Percentiles rank a stretch among this genome's conserved stretches.
Conservation (phyloP, 2,329 filamentous ascomycete genomes). For the Penicillium sumatraense region DNA sequence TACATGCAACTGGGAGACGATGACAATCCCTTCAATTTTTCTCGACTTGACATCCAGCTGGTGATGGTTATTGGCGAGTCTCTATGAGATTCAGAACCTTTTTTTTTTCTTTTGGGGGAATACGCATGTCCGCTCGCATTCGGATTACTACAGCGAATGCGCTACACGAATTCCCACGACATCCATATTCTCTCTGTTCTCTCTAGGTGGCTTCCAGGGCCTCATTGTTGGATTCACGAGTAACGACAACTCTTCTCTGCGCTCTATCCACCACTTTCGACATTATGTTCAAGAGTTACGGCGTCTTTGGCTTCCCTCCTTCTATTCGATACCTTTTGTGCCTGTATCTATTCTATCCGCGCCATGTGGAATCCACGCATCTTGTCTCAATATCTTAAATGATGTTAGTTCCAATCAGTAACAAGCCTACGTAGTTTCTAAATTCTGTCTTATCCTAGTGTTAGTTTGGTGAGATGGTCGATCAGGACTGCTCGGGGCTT, state of each 20-base stretch:
- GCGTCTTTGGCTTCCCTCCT: slow-evolving; percentile 24
- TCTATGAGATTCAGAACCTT: no score
- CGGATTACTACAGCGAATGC: no score
- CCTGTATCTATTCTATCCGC: slow-evolving; percentile 19
- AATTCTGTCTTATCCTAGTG: not conserved
- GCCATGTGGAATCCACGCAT: slow-evolving; percentile 14
- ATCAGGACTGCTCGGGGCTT: no score
- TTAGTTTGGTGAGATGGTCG: not conserved
- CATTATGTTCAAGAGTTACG: slow-evolving; percentile 17
- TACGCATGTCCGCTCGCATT: not conserved
- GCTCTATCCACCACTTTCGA: slow-evolving; percentile 13
- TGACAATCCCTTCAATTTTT: slow-evolving; percentile 4
- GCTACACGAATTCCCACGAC: no score
- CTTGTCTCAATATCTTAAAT: not conserved
- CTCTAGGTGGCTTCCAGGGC: not conserved
- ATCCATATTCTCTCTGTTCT: not conserved
- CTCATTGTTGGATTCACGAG: slow-evolving; percentile 21
- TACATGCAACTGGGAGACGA: not conserved
- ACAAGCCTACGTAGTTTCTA: not conserved
- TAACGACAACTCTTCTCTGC: slow-evolving; percentile 22
- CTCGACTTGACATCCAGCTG: slow-evolving; percentile 9
- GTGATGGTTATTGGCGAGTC: not conserved
- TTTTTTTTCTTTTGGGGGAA: not conserved
- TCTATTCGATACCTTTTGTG: slow-evolving; percentile 23
- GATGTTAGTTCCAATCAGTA: not conserved